Evolutionary conservation across 2,329 filamentous ascomycete species (phyloP).

Genomic region (Diaporthe destruens): DNA sequence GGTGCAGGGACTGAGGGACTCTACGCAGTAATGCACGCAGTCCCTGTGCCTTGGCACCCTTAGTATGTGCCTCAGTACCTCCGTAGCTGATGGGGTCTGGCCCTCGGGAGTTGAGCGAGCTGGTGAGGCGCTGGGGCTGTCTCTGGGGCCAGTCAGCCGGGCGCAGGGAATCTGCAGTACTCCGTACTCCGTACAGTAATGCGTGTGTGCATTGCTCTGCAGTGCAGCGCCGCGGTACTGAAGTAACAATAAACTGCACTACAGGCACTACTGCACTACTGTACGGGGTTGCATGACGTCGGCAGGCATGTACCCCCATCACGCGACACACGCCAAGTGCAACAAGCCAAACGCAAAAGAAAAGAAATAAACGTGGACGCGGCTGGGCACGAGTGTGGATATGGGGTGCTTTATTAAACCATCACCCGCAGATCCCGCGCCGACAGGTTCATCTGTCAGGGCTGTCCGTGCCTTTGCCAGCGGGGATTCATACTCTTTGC

Average conservation of each 20-base stretch:
- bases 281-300: slow-evolving; percentile 32
- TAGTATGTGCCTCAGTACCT: background rate
- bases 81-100: background rate
- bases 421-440: slow-evolving; percentile 25
- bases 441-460: background rate
- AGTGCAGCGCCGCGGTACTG: background rate
- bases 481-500: background rate
- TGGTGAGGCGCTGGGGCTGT: slow-evolving; percentile 3
- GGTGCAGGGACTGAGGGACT: background rate
- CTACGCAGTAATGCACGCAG: slow-evolving; percentile 19
- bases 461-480: background rate
- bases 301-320: slow-evolving; percentile 28
- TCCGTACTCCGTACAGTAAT: background rate
- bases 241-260: slow-evolving; percentile 10
- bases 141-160: background rate
- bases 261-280: background rate
- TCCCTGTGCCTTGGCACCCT: background rate
- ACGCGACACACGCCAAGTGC: slow-evolving; percentile 32
- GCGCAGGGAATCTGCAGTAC: slow-evolving; percentile 9
- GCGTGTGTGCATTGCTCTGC: background rate
- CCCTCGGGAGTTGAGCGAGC: slow-evolving; percentile 25
- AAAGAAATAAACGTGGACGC: slow-evolving; percentile 13
- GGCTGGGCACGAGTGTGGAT: slow-evolving; percentile 17
- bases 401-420: slow-evolving; percentile 26
- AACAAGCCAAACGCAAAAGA: slow-evolving; percentile 19